phyloP scores from a whole-genome alignment of 441 rosid genomes.

The Syzygium syzygioides region DNA sequence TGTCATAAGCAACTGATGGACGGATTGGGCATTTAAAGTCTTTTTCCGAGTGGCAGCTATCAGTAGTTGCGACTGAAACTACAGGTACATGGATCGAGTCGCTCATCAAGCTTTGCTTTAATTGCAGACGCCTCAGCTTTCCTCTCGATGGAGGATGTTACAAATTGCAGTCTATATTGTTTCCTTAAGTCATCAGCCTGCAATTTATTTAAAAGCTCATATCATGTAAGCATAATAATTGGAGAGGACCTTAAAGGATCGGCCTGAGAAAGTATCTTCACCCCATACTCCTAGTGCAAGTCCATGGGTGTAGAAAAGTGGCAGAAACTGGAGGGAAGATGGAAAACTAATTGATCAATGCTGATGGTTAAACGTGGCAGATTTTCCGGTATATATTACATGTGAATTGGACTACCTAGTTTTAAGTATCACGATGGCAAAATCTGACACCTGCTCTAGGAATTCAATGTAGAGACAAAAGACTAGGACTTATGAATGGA shows the following conservation, averaged over 20 bases:
- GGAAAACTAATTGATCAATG: background rate
- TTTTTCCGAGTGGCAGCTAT: conserved; percentile 6
- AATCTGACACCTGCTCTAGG: background rate
- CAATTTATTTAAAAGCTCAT: background rate
- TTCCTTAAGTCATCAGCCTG: conserved; percentile 52
- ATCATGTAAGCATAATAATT: background rate
- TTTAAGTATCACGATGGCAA: background rate
- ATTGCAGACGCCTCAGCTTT: conserved; percentile 58
- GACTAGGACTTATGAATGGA: background rate
- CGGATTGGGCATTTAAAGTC: conserved; percentile 26
- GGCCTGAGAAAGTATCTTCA: background rate
- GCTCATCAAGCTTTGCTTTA: conserved; percentile 47
- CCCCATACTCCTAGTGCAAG: background rate
- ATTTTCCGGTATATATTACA: background rate
- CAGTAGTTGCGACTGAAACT: background rate
- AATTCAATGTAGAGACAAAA: background rate
- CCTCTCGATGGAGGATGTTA: conserved; percentile 77
- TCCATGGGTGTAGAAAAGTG: background rate
- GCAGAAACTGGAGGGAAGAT: background rate
- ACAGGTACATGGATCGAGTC: conserved; percentile 34
- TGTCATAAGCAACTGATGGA: conserved; percentile 57
- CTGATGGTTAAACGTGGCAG: background rate
- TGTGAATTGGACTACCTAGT: background rate
- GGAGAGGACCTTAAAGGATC: background rate
- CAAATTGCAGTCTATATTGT: conserved; percentile 45